Base-by-base conservation (phyloP, 2,329 filamentous ascomycete species). In the Fusarium phyllophilum region DNA sequence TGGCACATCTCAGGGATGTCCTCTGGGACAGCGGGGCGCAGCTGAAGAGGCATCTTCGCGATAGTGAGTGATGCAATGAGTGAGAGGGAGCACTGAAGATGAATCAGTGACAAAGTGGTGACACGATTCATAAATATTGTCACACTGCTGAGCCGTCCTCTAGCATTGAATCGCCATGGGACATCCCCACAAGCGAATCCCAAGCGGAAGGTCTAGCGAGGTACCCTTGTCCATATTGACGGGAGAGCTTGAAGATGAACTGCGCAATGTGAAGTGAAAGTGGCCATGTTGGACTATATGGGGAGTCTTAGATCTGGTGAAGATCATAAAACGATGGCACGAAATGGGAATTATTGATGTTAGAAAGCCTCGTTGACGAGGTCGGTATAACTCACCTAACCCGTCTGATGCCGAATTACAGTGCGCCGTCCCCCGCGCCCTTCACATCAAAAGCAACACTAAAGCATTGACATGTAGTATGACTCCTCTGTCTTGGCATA, bases 1-100 rank as follows among this genome's bases (percentile, higher is more conserved):
- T 82, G 78, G 52, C 79, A 82, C 33, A 89, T 78, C 24, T 68
- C 78, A 17, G 82, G 74, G 6, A 83, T 79, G 77, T 89, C 87
- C 18, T 76, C 78, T 20, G 78, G 71, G 3, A 77, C 82, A 48
- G 84, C 86, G 41, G 79, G 78, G 45, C 85, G 83, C 54, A 87
- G 57, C 18, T 66, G 66, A 48, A 79, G 52, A 29, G 73, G 29
- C 79, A 81, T 81, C 15, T 62, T 24, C 22, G 22, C 34, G 29
- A 49, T 56, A 5, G 4, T 20, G n/a, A 36, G 26, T 12, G 29
- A 11, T 11, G 34, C n/a, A 57, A 17, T 54, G 8, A 41, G 13
- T 49, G 26, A 31, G 36, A 29, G 9, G 15, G 11, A 9, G 26
- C 12, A 22, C 15, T 57, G 18, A 22, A 42, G 14, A 49, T 46